Evolutionary conservation across 2,329 filamentous ascomycete species (phyloP), one percentile per base, ranked within the genome.

Genomic region (Fusarium sacchari): DNA sequence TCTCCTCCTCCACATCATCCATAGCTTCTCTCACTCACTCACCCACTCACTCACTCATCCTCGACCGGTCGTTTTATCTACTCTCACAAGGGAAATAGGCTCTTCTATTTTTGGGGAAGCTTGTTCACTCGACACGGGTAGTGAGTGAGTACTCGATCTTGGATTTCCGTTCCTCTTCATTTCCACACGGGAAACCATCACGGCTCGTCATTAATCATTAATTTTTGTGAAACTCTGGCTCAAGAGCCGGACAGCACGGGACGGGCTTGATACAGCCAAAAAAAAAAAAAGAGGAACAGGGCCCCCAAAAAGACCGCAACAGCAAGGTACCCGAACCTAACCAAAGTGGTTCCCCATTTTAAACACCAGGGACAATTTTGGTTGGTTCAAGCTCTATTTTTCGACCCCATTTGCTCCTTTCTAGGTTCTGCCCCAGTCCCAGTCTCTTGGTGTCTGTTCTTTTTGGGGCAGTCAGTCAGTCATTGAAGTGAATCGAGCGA

Each of bases 321-420:
- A 64, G 46, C 62, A 72, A 72, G 56, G 68, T 68, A 60, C 68
- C 52, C 53, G 62, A 71, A 56, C 43, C 53, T 53, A 69, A 64
- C 36, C 53, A 72, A 52, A 64, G 57, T 63, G 52, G 55, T 36
- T 42, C 32, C 40, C 55, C 55, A 50, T 24, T 49, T 58, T n/a
- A 49, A 49, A 49, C 18, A 34, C 28, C 12, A 63, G 43, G 39
- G 39, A 36, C 44, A 47, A n/a, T 64, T 69, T 63, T 64, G 58
- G 58, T 52, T 69, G 64, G 58, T 46, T 64, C 40, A 49, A 69
- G 58, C 49, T 52, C 36, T 55, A 40, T 39, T 63, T 72, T 64
- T 55, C 68, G 68, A 72, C 68, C 26, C 55, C 61, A 53, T 69
- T 43, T 43, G 67, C 67, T 72, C 63, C 68, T 69, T 72, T 53